These are phyloP conservation scores for Manihot esculenta DNA, from an alignment of 441 rosid genomes.

Conservation along the genomic window DNA sequence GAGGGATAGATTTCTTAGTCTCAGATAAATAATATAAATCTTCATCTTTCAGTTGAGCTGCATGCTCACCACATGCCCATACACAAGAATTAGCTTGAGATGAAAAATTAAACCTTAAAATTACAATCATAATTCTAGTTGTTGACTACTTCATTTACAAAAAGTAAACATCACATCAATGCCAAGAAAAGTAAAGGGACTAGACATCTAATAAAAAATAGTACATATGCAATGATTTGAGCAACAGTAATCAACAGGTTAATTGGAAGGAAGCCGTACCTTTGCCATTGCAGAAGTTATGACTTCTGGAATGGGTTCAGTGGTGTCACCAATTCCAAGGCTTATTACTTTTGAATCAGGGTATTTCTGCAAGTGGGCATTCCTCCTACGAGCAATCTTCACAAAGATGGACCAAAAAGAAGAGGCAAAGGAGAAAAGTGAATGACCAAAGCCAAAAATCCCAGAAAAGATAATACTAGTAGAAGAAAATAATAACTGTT, in stretches of 20 bases:
- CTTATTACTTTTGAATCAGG: conserved; percentile 92
- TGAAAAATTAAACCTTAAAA: not conserved
- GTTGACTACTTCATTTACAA: not conserved
- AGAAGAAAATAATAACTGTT: not conserved
- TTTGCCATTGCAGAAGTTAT: conserved; percentile 84
- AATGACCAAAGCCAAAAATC: not conserved
- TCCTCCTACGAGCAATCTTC: conserved; percentile 79
- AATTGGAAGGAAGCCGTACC: conserved; percentile 35
- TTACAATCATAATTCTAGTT: not conserved
- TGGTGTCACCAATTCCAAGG: conserved; percentile 97
- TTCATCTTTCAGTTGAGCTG: not conserved
- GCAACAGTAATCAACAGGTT: not conserved
- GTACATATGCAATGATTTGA: not conserved
- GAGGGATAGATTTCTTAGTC: not conserved
- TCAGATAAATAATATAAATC: not conserved
- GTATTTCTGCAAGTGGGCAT: conserved; percentile 76
- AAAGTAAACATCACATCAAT: not conserved
- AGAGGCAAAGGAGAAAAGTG: not conserved
- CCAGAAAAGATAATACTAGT: not conserved
- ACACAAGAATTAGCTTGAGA: not conserved
- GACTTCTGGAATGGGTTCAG: conserved; percentile 96
- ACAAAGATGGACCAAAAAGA: conserved; percentile 1
- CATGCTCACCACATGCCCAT: not conserved
- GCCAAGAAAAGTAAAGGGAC: not conserved
- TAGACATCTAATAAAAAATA: not conserved